Conservation (phyloP, 177 flowering plant genomes). For the Vitis hybrid region DNA sequence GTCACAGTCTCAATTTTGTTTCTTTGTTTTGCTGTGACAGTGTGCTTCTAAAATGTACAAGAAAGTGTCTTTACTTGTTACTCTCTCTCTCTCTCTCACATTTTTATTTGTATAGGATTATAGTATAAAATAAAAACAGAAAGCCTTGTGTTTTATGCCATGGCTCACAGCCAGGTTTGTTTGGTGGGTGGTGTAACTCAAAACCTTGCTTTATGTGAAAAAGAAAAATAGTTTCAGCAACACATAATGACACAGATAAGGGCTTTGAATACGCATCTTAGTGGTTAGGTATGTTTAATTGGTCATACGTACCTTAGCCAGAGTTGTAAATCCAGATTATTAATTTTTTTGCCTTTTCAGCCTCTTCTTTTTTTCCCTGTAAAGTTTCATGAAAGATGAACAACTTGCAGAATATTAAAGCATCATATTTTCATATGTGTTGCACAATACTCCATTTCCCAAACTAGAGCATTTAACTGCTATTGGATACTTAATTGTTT, state of each 20-base stretch:
- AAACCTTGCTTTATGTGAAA: no score
- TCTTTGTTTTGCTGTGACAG: no score
- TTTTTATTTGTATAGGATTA: no score
- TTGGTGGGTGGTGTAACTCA: neutral
- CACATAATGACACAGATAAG: neutral
- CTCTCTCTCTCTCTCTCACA: no score
- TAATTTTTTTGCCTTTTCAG: neutral
- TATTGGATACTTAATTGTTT: neutral
- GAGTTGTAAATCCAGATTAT: neutral
- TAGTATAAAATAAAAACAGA: no score
- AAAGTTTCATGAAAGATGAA: neutral
- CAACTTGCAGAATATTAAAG: neutral
- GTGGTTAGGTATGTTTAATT: no score
- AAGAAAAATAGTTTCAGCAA: no score
- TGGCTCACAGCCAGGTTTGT: no score
- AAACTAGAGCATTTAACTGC: neutral
- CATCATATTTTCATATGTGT: neutral
- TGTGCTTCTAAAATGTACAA: no score
- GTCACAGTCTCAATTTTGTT: no score
- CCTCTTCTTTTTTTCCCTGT: neutral
- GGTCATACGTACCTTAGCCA: neutral
- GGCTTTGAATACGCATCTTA: neutral
- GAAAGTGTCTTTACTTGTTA: no score
- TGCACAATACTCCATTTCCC: neutral
- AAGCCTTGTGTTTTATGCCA: no score